phyloP scores from a whole-genome alignment of 1,284 basidiomycete genomes.

The Hymenochaete sp. region DNA sequence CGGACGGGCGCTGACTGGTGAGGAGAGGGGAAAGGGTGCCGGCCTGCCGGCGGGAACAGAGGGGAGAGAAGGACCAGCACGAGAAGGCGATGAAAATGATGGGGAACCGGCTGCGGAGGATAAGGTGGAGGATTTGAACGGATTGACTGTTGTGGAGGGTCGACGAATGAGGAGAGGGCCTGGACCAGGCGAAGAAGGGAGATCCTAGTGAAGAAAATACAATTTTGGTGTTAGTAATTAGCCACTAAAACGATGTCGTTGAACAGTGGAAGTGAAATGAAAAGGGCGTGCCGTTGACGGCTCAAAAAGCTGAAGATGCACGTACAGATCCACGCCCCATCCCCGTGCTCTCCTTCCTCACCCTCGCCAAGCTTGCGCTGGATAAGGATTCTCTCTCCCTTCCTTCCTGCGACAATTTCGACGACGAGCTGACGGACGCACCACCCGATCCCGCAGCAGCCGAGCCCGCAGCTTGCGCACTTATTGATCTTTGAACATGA shows the following conservation, averaged over 20 bases:
- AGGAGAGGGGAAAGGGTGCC: constrained; percentile 8
- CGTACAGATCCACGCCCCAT: constrained; percentile 29
- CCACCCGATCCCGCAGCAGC: constrained; percentile 26
- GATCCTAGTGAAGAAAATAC: constrained; percentile 23
- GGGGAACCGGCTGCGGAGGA: constrained; percentile 45
- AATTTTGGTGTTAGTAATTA: not conserved
- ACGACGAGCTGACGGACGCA: constrained; percentile 30
- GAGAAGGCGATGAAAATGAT: constrained; percentile 8
- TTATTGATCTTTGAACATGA: constrained; percentile 12
- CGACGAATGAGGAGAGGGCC: constrained; percentile 43
- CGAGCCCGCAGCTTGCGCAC: constrained; percentile 7
- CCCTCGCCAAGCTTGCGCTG: no score
- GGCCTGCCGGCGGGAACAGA: constrained; percentile 9
- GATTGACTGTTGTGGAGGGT: constrained; percentile 43
- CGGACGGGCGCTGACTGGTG: constrained; percentile 6
- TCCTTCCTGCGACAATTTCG: constrained; percentile 32
- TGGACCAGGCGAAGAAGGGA: constrained; percentile 36
- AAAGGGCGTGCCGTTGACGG: no score
- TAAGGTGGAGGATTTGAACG: constrained; percentile 65
- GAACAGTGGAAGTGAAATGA: no score
- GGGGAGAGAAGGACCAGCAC: constrained; percentile 10
- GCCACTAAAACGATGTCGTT: no score
- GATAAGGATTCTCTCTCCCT: constrained; percentile 27
- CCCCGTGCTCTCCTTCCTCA: constrained; percentile 36
- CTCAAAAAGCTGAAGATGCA: no score